Conservation (phyloP, 352 stramenopile genomes). For the Globisporangium ultimum region DNA sequence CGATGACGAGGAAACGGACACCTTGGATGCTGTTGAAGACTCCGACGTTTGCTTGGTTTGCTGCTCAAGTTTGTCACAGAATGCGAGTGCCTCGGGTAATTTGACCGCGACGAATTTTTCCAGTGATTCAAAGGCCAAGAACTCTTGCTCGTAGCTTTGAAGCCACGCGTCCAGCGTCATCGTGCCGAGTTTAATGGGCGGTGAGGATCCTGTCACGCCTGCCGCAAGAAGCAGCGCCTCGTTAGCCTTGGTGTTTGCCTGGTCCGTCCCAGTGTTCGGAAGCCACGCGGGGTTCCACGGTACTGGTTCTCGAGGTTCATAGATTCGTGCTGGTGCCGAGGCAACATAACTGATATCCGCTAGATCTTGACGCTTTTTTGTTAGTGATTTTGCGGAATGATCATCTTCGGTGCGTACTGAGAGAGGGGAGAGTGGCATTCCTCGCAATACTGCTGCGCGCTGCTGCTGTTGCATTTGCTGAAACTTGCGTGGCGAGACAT, state of each 20-base stretch:
- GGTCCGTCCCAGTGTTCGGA: not conserved
- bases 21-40: not conserved
- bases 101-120: slow-evolving; percentile 47
- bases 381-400: not conserved
- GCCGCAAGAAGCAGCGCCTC: slow-evolving; percentile 7
- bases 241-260: slow-evolving; percentile 1
- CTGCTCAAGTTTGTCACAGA: slow-evolving; percentile 39
- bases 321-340: not conserved
- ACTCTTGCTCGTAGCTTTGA: slow-evolving; percentile 37
- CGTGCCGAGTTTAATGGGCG: slow-evolving; percentile 12
- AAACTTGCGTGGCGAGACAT: slow-evolving; percentile 46
- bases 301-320: slow-evolving; percentile 8
- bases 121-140: slow-evolving; percentile 44
- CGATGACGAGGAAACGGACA: slow-evolving; percentile 5
- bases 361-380: not conserved
- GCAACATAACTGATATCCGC: not conserved
- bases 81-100: slow-evolving; percentile 39
- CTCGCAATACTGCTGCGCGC: slow-evolving; percentile 26
- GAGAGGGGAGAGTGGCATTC: slow-evolving; percentile 29
- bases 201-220: slow-evolving; percentile 1
- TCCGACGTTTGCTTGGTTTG: slow-evolving; percentile 8
- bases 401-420: slow-evolving; percentile 1
- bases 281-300: slow-evolving; percentile 38
- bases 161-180: slow-evolving; percentile 42
- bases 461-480: slow-evolving; percentile 35